These are phyloP conservation scores for Sugiyamaella mastotermitis DNA, from an alignment of 805 yeast genomes.

Conservation along the genomic window DNA sequence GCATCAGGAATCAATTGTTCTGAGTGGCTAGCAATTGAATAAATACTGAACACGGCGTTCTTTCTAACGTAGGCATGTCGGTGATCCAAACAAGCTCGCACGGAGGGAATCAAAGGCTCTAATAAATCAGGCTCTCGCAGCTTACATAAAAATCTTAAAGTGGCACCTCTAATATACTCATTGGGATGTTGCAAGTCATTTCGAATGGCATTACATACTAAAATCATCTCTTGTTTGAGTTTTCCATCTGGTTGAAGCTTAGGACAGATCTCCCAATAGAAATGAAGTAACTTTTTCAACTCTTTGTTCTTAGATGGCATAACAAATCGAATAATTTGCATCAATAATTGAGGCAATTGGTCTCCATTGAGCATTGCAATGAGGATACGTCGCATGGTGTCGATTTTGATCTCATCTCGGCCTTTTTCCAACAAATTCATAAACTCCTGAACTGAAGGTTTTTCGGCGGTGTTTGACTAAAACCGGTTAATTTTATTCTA, in stretches of 20 bases:
- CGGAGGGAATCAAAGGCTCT: conserved; percentile 92
- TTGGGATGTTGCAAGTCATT: conserved; percentile 97
- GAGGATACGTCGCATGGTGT: conserved; percentile 83
- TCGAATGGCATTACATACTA: conserved; percentile 96
- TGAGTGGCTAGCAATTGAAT: conserved; percentile 73
- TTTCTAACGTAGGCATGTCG: conserved; percentile 97
- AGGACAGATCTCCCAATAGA: conserved; percentile 97
- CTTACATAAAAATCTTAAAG: conserved; percentile 85
- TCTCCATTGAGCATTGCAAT: conserved; percentile 88
- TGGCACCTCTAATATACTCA: conserved; percentile 93
- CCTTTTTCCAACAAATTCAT: conserved; percentile 79
- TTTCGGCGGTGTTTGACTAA: conserved; percentile 22
- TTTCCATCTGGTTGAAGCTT: conserved; percentile 83
- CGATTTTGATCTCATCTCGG: conserved; percentile 78
- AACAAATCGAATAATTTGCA: conserved; percentile 95
- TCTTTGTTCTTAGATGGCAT: conserved; percentile 93
- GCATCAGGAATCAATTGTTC: conserved; percentile 78
- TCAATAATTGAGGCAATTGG: conserved; percentile 83
- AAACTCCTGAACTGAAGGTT: conserved; percentile 61
- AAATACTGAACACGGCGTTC: conserved; percentile 89
- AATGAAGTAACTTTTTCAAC: conserved; percentile 85
- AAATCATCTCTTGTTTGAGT: conserved; percentile 96
- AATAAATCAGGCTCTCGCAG: conserved; percentile 87
- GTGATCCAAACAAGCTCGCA: conserved; percentile 85
- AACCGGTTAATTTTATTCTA: neutral